Conservation (phyloP, 768 basidiomycete genomes). For the Tylopilus intermedius region DNA sequence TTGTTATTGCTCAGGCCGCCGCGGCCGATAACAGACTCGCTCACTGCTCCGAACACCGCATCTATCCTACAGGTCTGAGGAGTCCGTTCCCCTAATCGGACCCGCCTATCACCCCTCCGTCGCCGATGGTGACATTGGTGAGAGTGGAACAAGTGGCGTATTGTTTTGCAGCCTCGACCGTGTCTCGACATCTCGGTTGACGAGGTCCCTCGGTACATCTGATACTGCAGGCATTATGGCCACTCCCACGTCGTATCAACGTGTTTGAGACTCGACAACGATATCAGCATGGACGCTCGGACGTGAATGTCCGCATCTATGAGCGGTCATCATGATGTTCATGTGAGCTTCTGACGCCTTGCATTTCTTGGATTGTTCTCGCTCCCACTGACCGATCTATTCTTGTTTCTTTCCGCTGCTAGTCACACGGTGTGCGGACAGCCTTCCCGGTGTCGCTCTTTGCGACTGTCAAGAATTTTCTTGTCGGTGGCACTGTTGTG, state of each 20-base stretch:
- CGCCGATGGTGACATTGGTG: neutral
- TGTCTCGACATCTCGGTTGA: neutral
- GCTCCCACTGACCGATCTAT: neutral
- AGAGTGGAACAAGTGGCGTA: neutral
- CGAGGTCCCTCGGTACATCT: neutral
- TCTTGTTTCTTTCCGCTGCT: neutral
- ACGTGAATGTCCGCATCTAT: neutral
- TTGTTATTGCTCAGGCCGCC: neutral
- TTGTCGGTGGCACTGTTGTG: neutral
- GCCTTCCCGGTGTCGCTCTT: slow-evolving; percentile 18
- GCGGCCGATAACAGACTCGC: neutral
- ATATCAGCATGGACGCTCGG: neutral
- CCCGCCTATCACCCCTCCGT: slow-evolving; percentile 4
- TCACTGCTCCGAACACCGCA: slow-evolving; percentile 1
- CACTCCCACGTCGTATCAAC: neutral
- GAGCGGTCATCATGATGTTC: neutral
- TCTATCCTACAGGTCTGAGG: neutral
- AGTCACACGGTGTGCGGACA: neutral
- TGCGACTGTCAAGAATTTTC: neutral
- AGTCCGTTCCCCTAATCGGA: neutral
- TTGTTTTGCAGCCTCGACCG: neutral
- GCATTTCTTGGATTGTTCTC: neutral
- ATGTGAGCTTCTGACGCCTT: neutral
- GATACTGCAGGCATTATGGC: neutral
- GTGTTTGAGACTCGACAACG: neutral